phyloP scores from a whole-genome alignment of 23 red algal species.

The Gracilaria vermiculophylla region DNA sequence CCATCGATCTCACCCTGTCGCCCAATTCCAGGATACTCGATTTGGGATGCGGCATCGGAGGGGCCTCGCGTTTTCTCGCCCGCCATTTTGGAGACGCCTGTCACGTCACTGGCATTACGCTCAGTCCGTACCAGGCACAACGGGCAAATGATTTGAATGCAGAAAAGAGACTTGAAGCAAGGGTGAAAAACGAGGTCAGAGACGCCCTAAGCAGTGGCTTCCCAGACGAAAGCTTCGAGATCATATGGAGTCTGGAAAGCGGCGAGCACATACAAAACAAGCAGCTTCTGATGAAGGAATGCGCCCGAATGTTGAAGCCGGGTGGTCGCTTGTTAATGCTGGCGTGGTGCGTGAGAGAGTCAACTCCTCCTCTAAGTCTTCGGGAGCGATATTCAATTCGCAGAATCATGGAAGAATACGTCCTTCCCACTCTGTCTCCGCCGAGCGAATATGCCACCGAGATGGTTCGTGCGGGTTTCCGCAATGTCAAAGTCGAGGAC shows the following conservation, averaged over 20 bases:
- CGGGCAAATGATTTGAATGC: constrained; percentile 76
- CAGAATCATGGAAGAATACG: constrained; percentile 86
- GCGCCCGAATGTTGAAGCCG: constrained; percentile 76
- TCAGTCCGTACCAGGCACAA: constrained; percentile 77
- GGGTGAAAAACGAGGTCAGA: constrained; percentile 58
- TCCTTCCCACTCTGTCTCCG: constrained; percentile 69
- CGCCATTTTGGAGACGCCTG: constrained; percentile 63
- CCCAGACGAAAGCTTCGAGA: constrained; percentile 81
- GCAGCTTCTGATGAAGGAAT: constrained; percentile 75
- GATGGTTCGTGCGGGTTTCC: constrained; percentile 57
- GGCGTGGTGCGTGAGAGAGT: constrained; percentile 92
- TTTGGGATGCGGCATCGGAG: constrained; percentile 97
- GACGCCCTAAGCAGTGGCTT: constrained; percentile 78
- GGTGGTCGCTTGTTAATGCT: constrained; percentile 77
- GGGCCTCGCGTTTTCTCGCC: constrained; percentile 88
- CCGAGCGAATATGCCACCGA: constrained; percentile 77
- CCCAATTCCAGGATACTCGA: constrained; percentile 67
- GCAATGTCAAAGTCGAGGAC: constrained; percentile 47
- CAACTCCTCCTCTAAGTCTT: constrained; percentile 56
- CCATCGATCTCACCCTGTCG: constrained; percentile 16
- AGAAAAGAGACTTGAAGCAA: constrained; percentile 42
- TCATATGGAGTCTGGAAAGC: constrained; percentile 95
- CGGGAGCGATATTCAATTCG: constrained; percentile 69
- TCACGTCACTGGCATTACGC: constrained; percentile 84
- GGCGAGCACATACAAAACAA: constrained; percentile 98